These are phyloP conservation scores for Fragilariopsis cylindrus DNA, from an alignment of 108 stramenopile genomes.

Conservation along the genomic window DNA sequence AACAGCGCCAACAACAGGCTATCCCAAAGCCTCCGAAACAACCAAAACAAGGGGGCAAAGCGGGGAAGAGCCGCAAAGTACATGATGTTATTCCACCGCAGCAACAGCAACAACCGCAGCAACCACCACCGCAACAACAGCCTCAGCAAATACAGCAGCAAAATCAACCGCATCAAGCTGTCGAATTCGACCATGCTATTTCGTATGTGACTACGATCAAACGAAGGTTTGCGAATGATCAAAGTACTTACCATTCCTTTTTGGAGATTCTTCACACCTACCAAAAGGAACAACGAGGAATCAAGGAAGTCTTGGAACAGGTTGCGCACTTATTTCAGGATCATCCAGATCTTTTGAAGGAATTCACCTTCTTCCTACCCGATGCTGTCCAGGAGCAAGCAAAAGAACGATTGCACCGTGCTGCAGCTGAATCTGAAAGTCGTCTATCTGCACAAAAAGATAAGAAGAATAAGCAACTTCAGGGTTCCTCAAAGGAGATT, in stretches of 20 bases:
- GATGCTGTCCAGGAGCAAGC: constrained; percentile 94
- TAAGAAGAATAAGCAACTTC: constrained; percentile 13
- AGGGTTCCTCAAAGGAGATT: constrained; percentile 29
- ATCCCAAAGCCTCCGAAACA: constrained; percentile 5
- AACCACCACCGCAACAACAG: constrained; percentile 20
- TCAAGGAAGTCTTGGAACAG: constrained; percentile 92
- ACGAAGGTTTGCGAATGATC: constrained; percentile 88
- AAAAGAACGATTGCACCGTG: constrained; percentile 82
- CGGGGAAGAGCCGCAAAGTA: background rate
- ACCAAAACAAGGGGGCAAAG: constrained; percentile 7
- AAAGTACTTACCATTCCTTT: constrained; percentile 85
- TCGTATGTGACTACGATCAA: constrained; percentile 93
- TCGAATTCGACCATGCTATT: constrained; percentile 95
- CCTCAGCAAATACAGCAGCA: constrained; percentile 31
- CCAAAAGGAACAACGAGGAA: constrained; percentile 93
- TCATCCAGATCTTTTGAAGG: constrained; percentile 91
- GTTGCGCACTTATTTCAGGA: constrained; percentile 89
- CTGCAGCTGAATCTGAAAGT: constrained; percentile 85
- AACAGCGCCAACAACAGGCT: background rate
- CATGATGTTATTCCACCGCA: constrained; percentile 3
- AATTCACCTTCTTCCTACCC: constrained; percentile 94
- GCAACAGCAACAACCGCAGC: constrained; percentile 25
- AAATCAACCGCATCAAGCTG: constrained; percentile 45
- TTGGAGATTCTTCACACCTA: constrained; percentile 94
- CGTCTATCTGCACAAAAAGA: constrained; percentile 64